A percentile compares a stretch with the other conserved stretches of the same genome.
Evolutionary conservation across 2,329 filamentous ascomycete species (phyloP).

Genomic region (Neofusicoccum laricinum): DNA sequence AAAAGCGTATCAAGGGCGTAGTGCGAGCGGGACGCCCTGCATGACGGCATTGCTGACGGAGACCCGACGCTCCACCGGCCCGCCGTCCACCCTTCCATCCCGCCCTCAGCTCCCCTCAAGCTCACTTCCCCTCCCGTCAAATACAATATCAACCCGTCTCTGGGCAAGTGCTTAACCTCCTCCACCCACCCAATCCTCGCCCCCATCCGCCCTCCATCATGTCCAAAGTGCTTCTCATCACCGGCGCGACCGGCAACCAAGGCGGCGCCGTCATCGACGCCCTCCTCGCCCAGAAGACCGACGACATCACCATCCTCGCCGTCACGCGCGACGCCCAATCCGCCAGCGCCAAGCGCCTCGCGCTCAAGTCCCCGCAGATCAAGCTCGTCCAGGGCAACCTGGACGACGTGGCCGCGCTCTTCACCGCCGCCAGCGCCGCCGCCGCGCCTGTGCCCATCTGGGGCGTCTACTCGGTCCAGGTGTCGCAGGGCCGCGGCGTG

Average conservation of each 20-base stretch:
- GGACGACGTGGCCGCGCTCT: constrained; percentile 50
- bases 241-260: constrained; percentile 48
- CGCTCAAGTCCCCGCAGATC: constrained; percentile 46
- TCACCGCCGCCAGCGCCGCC: constrained; percentile 42
- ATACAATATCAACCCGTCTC: not conserved
- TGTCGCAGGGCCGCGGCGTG: constrained; percentile 43
- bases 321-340: constrained; percentile 59
- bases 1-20: too few relatives aligned
- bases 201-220: constrained; percentile 20
- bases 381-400: constrained; percentile 59
- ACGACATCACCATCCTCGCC: constrained; percentile 53
- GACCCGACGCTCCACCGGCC: not conserved
- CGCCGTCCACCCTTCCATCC: not conserved
- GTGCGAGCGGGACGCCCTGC: not conserved
- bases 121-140: not conserved
- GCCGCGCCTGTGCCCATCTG: constrained; percentile 44
- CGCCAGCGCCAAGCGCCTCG: constrained; percentile 48
- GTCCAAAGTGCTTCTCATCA: constrained; percentile 41
- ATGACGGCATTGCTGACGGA: constrained; percentile 4
- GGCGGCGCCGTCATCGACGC: constrained; percentile 44
- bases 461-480: constrained; percentile 63
- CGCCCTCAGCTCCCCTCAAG: too few relatives aligned
- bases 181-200: not conserved
- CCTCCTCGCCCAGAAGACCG: constrained; percentile 34
- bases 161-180: not conserved